Evolutionary conservation across 23 red algal genomes (phyloP).

Genomic region (Porphyridium purpureum): DNA sequence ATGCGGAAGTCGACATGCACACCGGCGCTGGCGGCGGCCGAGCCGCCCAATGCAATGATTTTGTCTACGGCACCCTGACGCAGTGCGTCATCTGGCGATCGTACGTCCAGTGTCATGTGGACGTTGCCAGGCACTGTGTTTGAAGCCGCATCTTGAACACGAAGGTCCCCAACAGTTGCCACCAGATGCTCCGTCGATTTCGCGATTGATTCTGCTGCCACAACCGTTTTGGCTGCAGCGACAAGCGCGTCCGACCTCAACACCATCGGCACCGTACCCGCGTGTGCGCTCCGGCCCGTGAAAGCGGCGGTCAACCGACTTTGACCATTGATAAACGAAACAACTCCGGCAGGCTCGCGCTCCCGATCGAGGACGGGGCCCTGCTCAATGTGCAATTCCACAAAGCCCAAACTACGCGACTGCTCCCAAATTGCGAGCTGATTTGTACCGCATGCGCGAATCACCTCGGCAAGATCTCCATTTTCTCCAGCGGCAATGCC

Average conservation of each 20-base stretch:
- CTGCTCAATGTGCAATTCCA: constrained; percentile 82
- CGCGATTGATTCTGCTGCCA: constrained; percentile 19
- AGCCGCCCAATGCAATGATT: background rate
- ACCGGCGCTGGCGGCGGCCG: constrained; percentile 2
- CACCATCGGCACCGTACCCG: constrained; percentile 64
- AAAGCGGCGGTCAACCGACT: constrained; percentile 13
- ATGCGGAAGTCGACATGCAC: constrained; percentile 7
- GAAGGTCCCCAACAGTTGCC: constrained; percentile 28
- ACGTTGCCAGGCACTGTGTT: constrained; percentile 26
- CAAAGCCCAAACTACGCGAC: too few relatives aligned
- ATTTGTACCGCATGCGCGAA: too few relatives aligned
- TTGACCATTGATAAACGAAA: constrained; percentile 53
- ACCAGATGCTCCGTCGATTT: constrained; percentile 12
- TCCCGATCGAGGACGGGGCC: constrained; percentile 41
- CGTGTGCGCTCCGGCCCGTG: constrained; percentile 27
- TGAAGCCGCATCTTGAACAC: constrained; percentile 26
- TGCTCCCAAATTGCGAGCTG: too few relatives aligned
- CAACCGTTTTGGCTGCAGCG: constrained; percentile 26
- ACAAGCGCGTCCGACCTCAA: constrained; percentile 32
- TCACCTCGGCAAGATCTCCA: too few relatives aligned
- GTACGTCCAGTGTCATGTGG: constrained; percentile 14
- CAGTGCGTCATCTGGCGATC: constrained; percentile 19
- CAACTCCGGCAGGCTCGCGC: constrained; percentile 10
- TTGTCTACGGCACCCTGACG: constrained; percentile 12
- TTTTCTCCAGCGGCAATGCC: too few relatives aligned